A percentile compares a stretch with the other conserved stretches of the same genome.
phyloP scores from a whole-genome alignment of 108 stramenopile genomes.

The Aureococcus anophagefferens region DNA sequence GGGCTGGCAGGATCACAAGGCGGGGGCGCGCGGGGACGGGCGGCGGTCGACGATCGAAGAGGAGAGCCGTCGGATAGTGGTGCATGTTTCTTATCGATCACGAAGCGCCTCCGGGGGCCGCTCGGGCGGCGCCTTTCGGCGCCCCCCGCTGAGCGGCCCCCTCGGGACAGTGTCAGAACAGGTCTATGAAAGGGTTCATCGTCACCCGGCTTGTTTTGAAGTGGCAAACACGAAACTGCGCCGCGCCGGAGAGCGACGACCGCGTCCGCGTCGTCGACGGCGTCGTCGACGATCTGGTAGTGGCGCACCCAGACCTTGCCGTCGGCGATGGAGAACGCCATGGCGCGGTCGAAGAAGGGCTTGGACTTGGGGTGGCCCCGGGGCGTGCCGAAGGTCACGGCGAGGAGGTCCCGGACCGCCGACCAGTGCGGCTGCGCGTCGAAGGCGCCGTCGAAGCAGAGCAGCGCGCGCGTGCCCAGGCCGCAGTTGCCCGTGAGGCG shows the following conservation, averaged over 20 bases:
- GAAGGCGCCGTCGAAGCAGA: constrained; percentile 85
- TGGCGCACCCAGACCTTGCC: constrained; percentile 97
- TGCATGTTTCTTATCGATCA: neutral
- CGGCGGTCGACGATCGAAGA: neutral
- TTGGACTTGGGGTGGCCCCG: constrained; percentile 96
- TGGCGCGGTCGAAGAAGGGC: constrained; percentile 94
- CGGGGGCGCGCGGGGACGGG: neutral
- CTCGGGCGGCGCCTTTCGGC: constrained; percentile 9
- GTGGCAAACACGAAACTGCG: too few relatives aligned
- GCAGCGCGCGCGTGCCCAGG: constrained; percentile 84
- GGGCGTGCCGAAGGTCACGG: constrained; percentile 89
- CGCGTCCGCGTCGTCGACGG: constrained; percentile 3
- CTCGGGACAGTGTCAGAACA: neutral
- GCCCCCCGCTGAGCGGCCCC: too few relatives aligned
- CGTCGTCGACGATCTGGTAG: constrained; percentile 89
- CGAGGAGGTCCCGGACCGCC: constrained; percentile 81
- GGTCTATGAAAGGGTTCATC: neutral
- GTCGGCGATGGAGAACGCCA: constrained; percentile 88
- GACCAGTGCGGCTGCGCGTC: constrained; percentile 47
- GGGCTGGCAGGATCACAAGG: too few relatives aligned
- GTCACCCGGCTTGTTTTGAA: neutral
- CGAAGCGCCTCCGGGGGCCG: constrained; percentile 14
- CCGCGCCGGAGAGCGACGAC: too few relatives aligned
- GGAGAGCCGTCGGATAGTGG: neutral
- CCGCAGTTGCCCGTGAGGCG: constrained; percentile 93